Evolutionary conservation across 805 yeast species (phyloP), one percentile per base, ranked within the genome.

Genomic region (Sugiyamaella valdiviana): DNA sequence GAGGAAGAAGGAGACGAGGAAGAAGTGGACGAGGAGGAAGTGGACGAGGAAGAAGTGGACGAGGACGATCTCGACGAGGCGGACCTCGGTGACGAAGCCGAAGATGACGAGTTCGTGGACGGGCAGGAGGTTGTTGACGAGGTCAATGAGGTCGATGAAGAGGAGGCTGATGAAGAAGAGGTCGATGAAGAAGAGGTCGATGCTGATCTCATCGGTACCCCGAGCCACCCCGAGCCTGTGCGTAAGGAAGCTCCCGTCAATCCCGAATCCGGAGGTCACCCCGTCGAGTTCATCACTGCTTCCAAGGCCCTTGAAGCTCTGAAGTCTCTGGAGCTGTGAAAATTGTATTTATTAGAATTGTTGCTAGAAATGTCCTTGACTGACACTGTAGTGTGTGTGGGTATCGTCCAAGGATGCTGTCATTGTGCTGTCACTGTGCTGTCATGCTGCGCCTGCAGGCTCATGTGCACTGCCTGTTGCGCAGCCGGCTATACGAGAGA

Each of bases 1-100:
- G 67, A 58, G 7, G 65, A 60, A 4, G 64, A 57, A 2, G 63
- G 59, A 9, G 60, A 54, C 22, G 64, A 56, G 19, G 62, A 51
- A 2, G 51, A 53, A 32, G 53, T 40, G 1, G 50, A 51, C 15
- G 45, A 48, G 1, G 51, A 49, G 5, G 58, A 52, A 5, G 53
- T 45, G 5, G 51, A 44, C n/a, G 57, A 45, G 20, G 57, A 53
- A 22, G 53, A 50, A 23, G 43, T 22, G 22, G 43, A 48, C 7
- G 55, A 51, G 12, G 57, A 52, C 14, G 50, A 54, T 12, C 51
- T 50, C 17, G 48, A 47, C 21, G 56, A 52, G 6, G 52, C 44
- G 5, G 54, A 54, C 2, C 48, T 40, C 16, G 55, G 49, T n/a
- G 49, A 48, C 19, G 57, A 48, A 14, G 50, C 46, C 3, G 54